Conservation (phyloP, 441 rosid genomes). For the Jatropha multifida region DNA sequence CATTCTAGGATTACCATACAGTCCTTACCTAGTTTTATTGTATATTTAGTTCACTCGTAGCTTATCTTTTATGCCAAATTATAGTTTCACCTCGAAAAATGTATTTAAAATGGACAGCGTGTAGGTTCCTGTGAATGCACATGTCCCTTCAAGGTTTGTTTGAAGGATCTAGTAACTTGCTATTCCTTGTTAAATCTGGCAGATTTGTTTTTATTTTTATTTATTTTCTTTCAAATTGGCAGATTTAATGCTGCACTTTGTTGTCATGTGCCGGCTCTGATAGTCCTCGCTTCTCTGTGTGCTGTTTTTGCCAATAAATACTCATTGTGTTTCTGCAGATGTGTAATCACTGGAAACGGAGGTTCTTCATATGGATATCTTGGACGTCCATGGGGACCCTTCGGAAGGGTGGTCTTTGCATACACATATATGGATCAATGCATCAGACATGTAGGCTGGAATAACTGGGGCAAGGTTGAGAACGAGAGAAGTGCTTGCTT, state of each 20-base stretch:
- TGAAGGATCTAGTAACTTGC: neutral
- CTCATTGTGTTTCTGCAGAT: constrained; percentile 45
- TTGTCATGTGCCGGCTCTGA: neutral
- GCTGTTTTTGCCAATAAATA: neutral
- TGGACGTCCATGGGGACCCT: constrained; percentile 99
- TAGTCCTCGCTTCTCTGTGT: neutral
- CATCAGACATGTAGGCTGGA: constrained; percentile 74
- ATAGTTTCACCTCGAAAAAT: neutral
- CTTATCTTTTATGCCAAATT: neutral
- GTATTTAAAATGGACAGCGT: neutral
- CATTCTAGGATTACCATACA: neutral
- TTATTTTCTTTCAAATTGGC: neutral
- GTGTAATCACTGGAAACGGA: constrained; percentile 95
- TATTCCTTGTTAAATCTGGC: neutral
- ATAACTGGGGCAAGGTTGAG: constrained; percentile 93
- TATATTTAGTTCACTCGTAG: neutral
- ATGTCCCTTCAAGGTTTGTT: neutral
- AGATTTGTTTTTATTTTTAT: neutral
- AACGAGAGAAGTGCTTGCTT: constrained; percentile 99
- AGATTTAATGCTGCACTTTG: constrained; percentile 1
- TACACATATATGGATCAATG: constrained; percentile 83
- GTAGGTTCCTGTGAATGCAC: neutral
- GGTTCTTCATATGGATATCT: constrained; percentile 58
- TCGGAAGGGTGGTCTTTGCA: constrained; percentile 90
- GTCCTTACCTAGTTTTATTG: neutral